Conservation (phyloP, 331 rosid genomes). For the Phaseolus coccineus region DNA sequence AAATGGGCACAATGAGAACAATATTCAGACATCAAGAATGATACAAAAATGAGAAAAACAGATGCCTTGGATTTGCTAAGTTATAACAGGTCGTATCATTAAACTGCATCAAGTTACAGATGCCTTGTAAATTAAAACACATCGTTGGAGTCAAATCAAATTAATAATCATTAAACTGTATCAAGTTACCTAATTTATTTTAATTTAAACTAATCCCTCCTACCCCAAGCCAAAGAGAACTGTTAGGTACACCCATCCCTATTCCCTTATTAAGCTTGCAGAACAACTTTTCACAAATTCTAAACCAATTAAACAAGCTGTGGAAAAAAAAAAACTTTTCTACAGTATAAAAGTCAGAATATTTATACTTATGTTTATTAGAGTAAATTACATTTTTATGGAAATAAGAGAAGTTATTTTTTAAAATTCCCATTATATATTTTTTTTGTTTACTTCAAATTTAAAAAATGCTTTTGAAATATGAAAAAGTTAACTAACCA, state of each 20-base stretch:
- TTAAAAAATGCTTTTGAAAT: too few relatives aligned
- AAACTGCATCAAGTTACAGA: too few relatives aligned
- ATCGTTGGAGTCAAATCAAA: background rate
- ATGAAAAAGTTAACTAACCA: too few relatives aligned
- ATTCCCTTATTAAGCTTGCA: background rate
- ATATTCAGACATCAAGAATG: conserved; percentile 25
- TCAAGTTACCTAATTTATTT: background rate
- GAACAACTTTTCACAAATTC: background rate
- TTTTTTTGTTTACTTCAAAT: too few relatives aligned
- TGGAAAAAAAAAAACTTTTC: background rate
- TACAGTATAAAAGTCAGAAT: too few relatives aligned
- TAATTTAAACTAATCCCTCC: background rate
- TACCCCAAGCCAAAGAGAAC: background rate
- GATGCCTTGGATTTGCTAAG: conserved; percentile 89
- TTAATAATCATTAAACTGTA: background rate
- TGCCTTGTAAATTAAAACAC: background rate
- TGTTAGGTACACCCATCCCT: conserved; percentile 6
- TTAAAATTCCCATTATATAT: too few relatives aligned
- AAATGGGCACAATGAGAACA: conserved; percentile 46
- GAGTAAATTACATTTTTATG: too few relatives aligned
- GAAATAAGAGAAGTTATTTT: too few relatives aligned
- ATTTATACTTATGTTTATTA: too few relatives aligned
- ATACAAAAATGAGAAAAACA: conserved; percentile 35
- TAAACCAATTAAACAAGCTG: conserved; percentile 6
- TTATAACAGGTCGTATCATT: conserved; percentile 82